Base-by-base conservation (phyloP, 768 basidiomycete genomes). In the Suillus alpinus region DNA sequence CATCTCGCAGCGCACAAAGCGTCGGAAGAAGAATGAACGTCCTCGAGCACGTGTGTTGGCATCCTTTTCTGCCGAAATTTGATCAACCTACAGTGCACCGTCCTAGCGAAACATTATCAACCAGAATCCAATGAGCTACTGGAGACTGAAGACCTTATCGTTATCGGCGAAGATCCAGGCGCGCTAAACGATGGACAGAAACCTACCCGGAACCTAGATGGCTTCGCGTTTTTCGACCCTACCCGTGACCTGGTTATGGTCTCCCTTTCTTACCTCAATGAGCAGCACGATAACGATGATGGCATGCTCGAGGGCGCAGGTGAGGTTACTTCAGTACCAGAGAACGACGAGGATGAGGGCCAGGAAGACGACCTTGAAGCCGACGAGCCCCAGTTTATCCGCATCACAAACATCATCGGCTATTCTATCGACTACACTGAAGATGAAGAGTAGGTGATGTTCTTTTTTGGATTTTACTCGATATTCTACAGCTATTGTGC, bases 151-250 rank as follows among this genome's bases (percentile, higher is more conserved):
- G 64, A 73, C 29, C 51, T 82, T 3, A 55, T 80, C 6, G 62
- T 83, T 26, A 60, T 72, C 9, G 83, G 81, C 8, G 82, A 83
- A 62, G 77, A 78, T 50, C 67, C 67, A n/a, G 72, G 70, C 36
- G 69, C 67, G n/a, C 69, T 64, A 2, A 68, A 76, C 16, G 76
- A 75, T 46, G 76, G 63, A 14, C 65, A 66, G 37, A 86, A 87
- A 66, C 87, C 85, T 9, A 72, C 83, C n/a, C 81, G 89, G 3
- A 63, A 81, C 8, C 75, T 92, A 5, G 76, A 77, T 5, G 79
- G 81, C 31, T 92, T 90, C 63, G 66, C 76, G 1, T 77, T 91
- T 50, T 91, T 87, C 67, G 86, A 91, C 58, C 76, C 83, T 0
- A 72, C 68, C 4, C 76, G 79, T 31, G 64, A 70, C 12, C 77